Evolutionary conservation across 2,329 filamentous ascomycete genomes (phyloP).

Genomic region (Fusarium goolgardi): DNA sequence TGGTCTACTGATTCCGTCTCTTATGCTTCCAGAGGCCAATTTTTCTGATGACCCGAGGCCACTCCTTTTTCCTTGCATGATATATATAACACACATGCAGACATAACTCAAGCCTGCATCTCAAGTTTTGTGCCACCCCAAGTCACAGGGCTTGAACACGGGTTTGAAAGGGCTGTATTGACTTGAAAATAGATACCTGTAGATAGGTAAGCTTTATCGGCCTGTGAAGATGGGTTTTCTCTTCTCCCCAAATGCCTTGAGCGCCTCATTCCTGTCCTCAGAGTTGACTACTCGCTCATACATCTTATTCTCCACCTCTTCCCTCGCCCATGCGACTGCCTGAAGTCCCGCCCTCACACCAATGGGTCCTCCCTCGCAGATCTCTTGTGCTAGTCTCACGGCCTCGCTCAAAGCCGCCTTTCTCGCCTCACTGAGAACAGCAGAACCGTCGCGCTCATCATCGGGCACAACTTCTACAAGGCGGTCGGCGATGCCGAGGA

Average conservation of each 20-base stretch:
- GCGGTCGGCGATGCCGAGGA: slow-evolving; percentile 89
- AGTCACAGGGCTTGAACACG: not conserved
- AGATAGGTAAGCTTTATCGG: slow-evolving; percentile 49
- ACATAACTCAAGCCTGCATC: not conserved
- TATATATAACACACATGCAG: too few relatives aligned
- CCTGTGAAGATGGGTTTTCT: slow-evolving; percentile 69
- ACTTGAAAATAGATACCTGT: not conserved
- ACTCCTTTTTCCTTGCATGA: too few relatives aligned
- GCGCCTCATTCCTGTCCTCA: slow-evolving; percentile 87
- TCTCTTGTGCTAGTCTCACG: slow-evolving; percentile 81
- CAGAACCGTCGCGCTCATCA: slow-evolving; percentile 56
- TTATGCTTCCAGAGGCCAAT: too few relatives aligned
- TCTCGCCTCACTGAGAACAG: slow-evolving; percentile 68
- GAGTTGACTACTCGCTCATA: slow-evolving; percentile 87
- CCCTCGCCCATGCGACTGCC: slow-evolving; percentile 78
- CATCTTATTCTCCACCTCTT: slow-evolving; percentile 86
- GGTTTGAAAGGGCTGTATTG: not conserved
- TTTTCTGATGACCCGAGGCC: too few relatives aligned
- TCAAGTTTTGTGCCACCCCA: not conserved
- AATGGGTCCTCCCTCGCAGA: slow-evolving; percentile 89
- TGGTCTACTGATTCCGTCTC: too few relatives aligned
- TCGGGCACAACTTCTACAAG: slow-evolving; percentile 81
- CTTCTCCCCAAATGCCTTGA: slow-evolving; percentile 81
- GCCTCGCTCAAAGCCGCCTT: slow-evolving; percentile 79
- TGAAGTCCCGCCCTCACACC: slow-evolving; percentile 82